These are phyloP conservation scores for Udeniomyces megalosporus DNA, from an alignment of 768 basidiomycete genomes.

Conservation along the genomic window DNA sequence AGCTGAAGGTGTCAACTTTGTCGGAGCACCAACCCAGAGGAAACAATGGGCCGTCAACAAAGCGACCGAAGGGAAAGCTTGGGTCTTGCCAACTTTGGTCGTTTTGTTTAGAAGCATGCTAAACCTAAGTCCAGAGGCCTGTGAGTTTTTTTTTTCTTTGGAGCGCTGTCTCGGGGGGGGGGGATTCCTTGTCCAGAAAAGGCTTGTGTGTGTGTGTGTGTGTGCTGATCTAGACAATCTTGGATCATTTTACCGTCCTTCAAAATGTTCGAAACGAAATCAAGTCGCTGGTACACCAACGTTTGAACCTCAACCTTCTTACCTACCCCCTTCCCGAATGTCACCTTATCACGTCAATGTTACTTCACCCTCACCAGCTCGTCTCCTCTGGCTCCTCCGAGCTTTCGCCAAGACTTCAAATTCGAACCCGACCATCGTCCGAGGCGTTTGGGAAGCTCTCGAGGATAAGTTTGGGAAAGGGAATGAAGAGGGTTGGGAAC, in stretches of 20 bases:
- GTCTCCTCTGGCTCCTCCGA: conserved; percentile 4
- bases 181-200: no score
- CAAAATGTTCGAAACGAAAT: background rate
- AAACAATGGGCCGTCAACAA: conserved; percentile 11
- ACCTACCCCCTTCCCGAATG: conserved; percentile 1
- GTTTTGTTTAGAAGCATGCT: conserved; percentile 12
- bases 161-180: no score
- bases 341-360: background rate
- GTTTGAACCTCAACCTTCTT: background rate
- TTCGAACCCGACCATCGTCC: conserved; percentile 1
- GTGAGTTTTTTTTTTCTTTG: no score
- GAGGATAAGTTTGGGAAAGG: conserved; percentile 15
- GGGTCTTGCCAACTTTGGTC: conserved; percentile 8
- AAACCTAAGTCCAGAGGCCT: background rate
- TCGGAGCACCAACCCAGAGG: background rate
- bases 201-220: no score
- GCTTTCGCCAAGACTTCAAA: conserved; percentile 1
- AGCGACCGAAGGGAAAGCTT: conserved; percentile 6
- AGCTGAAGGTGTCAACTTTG: background rate
- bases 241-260: background rate
- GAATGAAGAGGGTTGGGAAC: conserved; percentile 12
- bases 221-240: no score
- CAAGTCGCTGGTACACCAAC: background rate
- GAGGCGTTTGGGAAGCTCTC: background rate
- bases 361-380: background rate